Evolutionary conservation across 179 eudicot genomes (phyloP), one percentile per base, ranked within the genome.

Genomic region (Beta macrorhiza): DNA sequence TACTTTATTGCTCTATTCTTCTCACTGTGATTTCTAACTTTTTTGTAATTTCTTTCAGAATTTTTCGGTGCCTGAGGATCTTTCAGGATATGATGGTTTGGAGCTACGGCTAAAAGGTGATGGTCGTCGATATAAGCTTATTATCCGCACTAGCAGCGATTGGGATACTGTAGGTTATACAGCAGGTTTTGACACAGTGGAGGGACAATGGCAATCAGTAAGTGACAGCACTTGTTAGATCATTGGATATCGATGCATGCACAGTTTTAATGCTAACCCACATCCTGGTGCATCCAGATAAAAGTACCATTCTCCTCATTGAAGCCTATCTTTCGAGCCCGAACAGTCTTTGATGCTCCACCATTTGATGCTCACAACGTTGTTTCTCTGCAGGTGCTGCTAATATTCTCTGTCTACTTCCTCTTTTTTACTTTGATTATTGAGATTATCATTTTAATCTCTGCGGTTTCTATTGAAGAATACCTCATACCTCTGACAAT

Each of bases 81-180:
- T 95, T 83, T 95, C 96, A 72, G 91, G 94, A 12, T 96, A 94
- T 87, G 98, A 91, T 84, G 99, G 99, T 82, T 81, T 95, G 79
- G 98, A 95, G 84, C 81, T 95, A 69, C 88, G 91, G 55, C 80
- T 96, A 20, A 93, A 92, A 89, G 99, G 99, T 79, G 96, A 92
- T 82, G 97, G 98, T 55, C 90, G 89, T 37, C 92, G 99, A 8
- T 95, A 93, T 85, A 95, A 95, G 79, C 89, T 95, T 79, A 92
- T 95, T 61, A 76, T 93, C 70, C 98, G 99, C 75, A 95, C 97
- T 22, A 95, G 98, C 83, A 83, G 86, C 76, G 98, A 95, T 76
- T 95, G 99, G 99, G 99, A 95, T 82, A 93, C 97, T 69, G 89
- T 93, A 53, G 99, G 98, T 70, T 95, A 95, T 79, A 95, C 99